Evolutionary conservation across 2,329 filamentous ascomycete species (phyloP), one percentile per base, ranked within the genome.

Genomic region (Arachnomyces sp.): DNA sequence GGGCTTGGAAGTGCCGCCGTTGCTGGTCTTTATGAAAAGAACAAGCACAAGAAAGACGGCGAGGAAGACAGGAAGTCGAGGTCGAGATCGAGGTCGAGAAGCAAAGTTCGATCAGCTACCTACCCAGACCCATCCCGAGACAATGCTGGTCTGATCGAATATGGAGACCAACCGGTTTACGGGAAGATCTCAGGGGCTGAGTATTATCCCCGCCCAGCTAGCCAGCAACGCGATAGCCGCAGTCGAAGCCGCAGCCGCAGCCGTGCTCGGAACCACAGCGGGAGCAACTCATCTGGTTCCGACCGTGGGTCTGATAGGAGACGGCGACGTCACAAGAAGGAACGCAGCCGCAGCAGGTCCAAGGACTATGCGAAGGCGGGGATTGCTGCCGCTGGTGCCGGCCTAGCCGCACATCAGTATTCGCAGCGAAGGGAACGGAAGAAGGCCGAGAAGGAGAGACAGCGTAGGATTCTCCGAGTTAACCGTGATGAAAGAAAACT

Each of bases 21-120:
- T 25, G 74, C 77, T 42, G 74, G 74, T 16, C 56, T 81, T 12
- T 81, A 80, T 51, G 78, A 81, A 58, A 77, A 72, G 51, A 73
- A 71, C 44, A 78, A 79, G 58, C 73, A 69, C 31, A 76, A 74
- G 55, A 76, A 76, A 51, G 72, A 74, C 42, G 67, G 64, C 13
- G 72, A 71, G 53, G 66, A 50, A 30, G 46, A 49, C n/a, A 28
- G 42, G 18, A 56, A 56, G 31, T 58, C 56, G 12, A 65, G 69
- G 49, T 72, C 70, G 15, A 61, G 69, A 50, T 72, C 70, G 46
- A 65, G 64, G 49, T 67, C 65, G 40, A 60, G 58, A 47, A 65
- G 63, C 46, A 52, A 61, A 35, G 58, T 60, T 37, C 58, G 59
- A 32, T 68, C 65, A 42, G 50, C 58, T 9, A 49, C 50, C n/a